Evolutionary conservation across 345 rosid genomes (phyloP), one percentile per base, ranked within the genome.

Genomic region (Moringa oleifera): DNA sequence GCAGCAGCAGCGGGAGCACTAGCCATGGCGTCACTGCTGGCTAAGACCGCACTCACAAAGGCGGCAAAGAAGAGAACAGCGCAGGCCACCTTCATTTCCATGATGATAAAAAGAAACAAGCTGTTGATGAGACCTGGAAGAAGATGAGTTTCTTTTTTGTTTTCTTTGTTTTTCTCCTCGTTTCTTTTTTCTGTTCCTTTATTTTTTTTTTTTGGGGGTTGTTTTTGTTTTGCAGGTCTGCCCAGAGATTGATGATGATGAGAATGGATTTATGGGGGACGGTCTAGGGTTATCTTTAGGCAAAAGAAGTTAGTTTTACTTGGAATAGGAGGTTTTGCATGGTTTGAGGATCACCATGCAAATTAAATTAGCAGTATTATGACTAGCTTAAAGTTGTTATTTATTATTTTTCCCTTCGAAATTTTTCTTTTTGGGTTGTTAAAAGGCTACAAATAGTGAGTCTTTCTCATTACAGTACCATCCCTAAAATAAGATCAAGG

Each of bases 21-120:
- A 7, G 37, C 66, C 10, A 68, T 81, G 1, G 74, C 16, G 21
- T n/a, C n/a, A n/a, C n/a, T 33, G 37, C 37, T 33, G 37, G 95
- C 95, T 80, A 82, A 51, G 71, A 63, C 86, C 3, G 77, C 70
- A 57, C 73, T 77, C 80, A 87, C 68, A 63, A 80, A 76, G 73
- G 87, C 85, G 6, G 89, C 89, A 0, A 72, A 84, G 0, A 81
- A 8, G 21, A 86, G 66, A 70, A 83, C 70, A 20, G 80, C 88
- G 12, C 66, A 79, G 58, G 79, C 74, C 73, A 88, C 77, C 85
- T 82, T 86, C 85, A 79, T 63, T 62, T 76, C 91, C 94, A 91
- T 91, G 37, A 33, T 33, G 37, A 33, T 4, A 11, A 33, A 4
- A 33, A n/a, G n/a, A n/a, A n/a, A n/a, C n/a, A n/a, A n/a, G n/a